Evolutionary conservation across 2,329 filamentous ascomycete genomes (phyloP).

Genomic region (Neofusicoccum sp.): DNA sequence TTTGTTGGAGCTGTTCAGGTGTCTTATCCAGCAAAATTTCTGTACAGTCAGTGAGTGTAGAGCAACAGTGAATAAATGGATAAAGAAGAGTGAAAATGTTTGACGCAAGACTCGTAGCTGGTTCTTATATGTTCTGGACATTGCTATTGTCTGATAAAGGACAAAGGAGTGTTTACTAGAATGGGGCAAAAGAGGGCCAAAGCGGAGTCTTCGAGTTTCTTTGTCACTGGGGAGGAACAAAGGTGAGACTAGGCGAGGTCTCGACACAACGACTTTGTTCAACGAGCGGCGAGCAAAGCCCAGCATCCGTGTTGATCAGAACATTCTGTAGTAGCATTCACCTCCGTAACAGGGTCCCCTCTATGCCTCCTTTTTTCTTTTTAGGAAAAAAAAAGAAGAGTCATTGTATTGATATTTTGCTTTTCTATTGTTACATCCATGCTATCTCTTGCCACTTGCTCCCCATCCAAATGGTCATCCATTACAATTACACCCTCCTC

Average conservation of each 20-base stretch:
- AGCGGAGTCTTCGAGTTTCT: background rate
- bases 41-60: background rate
- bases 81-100: background rate
- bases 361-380: too few relatives aligned
- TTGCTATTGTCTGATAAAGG: background rate
- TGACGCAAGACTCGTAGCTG: background rate
- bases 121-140: background rate
- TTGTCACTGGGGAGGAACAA: background rate
- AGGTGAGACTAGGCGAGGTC: background rate
- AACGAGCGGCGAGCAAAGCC: background rate
- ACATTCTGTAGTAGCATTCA: too few relatives aligned
- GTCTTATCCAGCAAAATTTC: conserved; percentile 5
- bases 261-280: background rate
- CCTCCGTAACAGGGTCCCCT: too few relatives aligned
- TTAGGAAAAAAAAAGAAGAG: background rate
- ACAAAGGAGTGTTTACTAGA: background rate
- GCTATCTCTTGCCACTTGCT: background rate
- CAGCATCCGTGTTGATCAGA: too few relatives aligned
- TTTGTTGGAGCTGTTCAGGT: background rate
- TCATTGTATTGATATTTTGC: background rate
- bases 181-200: background rate
- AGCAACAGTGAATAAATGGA: background rate
- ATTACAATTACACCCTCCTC: background rate
- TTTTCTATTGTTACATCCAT: background rate
- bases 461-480: background rate